These are phyloP conservation scores for Microbotryum silenes-acaulis DNA, from an alignment of 1,284 basidiomycete species.

Conservation along the genomic window DNA sequence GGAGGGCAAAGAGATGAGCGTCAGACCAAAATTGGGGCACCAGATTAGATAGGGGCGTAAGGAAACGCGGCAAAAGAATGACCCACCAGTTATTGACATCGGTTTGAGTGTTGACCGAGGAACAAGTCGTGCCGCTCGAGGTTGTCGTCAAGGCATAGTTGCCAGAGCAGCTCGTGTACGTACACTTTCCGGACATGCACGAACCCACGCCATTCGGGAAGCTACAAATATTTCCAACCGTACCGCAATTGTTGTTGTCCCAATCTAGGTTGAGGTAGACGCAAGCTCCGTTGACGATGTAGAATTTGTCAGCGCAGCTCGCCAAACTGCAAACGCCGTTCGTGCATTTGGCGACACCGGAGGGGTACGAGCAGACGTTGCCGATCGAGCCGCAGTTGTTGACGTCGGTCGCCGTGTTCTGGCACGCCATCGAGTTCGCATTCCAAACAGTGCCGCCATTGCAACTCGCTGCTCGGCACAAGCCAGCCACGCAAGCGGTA, in stretches of 20 bases:
- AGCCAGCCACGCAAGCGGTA: no score
- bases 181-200: slow-evolving; percentile 5
- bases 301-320: background rate
- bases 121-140: background rate
- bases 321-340: background rate
- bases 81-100: slow-evolving; percentile 12
- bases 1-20: background rate
- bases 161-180: background rate
- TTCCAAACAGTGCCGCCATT: no score
- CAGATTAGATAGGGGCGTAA: background rate
- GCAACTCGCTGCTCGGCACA: no score
- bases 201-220: background rate
- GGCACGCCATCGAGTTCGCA: no score
- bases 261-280: background rate
- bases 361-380: slow-evolving; percentile 7
- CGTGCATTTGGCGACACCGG: slow-evolving; percentile 8
- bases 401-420: no score
- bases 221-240: slow-evolving; percentile 17
- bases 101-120: slow-evolving; percentile 5
- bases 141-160: background rate
- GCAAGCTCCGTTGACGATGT: background rate
- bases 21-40: background rate
- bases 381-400: no score
- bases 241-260: slow-evolving; percentile 11
- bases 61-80: background rate